Conservation (phyloP, 78 protist genomes). For the slime mould (Dictyostelium discoideum) region DNA sequence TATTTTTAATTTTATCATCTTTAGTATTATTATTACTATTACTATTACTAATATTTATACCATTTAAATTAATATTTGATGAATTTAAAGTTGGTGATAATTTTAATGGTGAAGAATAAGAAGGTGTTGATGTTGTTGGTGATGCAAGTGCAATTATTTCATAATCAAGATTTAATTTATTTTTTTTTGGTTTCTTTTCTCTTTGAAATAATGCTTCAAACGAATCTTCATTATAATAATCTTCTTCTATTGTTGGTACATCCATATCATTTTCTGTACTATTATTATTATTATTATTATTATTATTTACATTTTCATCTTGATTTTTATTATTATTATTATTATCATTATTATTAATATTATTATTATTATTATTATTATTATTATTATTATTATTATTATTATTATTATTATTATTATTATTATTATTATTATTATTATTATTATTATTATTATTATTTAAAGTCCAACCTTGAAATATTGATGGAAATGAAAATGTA, state of each 20-base stretch:
- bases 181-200: neutral
- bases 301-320: no score
- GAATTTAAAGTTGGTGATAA: neutral
- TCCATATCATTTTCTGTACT: neutral
- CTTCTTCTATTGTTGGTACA: neutral
- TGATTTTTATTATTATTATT: no score
- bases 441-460: neutral
- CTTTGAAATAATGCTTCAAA: neutral
- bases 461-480: neutral
- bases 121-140: neutral
- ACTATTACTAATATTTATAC: neutral
- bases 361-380: neutral
- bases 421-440: neutral
- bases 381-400: constrained; percentile 7
- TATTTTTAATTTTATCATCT: neutral
- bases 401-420: neutral
- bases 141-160: neutral
- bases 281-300: neutral
- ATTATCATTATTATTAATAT: neutral
- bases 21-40: no score
- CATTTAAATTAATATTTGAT: neutral
- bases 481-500: constrained; percentile 38
- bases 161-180: neutral
- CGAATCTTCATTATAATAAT: neutral
- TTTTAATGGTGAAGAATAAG: neutral